Evolutionary conservation across 768 basidiomycete species (phyloP).

Genomic region (Cytidiella melzeri): DNA sequence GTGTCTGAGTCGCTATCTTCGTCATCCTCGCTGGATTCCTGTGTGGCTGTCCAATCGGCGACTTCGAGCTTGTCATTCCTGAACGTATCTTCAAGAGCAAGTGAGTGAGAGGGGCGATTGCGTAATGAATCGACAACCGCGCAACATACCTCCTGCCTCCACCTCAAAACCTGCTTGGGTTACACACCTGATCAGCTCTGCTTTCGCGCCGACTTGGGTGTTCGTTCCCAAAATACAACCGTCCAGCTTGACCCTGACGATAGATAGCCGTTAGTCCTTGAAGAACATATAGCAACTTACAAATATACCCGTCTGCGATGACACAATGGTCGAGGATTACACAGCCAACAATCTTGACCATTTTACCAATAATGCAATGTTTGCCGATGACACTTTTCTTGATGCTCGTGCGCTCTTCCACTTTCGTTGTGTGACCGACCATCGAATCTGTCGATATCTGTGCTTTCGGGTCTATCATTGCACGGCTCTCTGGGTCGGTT

Average conservation of each 20-base stretch:
- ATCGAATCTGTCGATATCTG: constrained; percentile 81
- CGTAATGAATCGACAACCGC: background rate
- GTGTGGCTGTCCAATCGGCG: constrained; percentile 45
- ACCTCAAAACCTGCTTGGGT: constrained; percentile 79
- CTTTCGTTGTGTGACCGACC: constrained; percentile 75
- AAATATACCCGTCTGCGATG: constrained; percentile 74
- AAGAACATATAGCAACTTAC: constrained; percentile 1
- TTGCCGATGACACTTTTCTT: constrained; percentile 54
- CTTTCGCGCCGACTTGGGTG: constrained; percentile 65
- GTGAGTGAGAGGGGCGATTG: background rate
- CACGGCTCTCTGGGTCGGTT: constrained; percentile 53
- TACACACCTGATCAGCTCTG: constrained; percentile 60
- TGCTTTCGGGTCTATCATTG: constrained; percentile 72
- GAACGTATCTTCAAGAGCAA: constrained; percentile 36
- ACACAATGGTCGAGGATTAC: constrained; percentile 87
- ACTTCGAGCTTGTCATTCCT: constrained; percentile 53
- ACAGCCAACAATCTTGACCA: constrained; percentile 78
- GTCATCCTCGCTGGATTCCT: constrained; percentile 23
- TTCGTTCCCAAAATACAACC: constrained; percentile 70
- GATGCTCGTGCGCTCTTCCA: constrained; percentile 74
- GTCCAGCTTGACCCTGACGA: constrained; percentile 68
- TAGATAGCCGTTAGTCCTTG: background rate
- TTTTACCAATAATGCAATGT: constrained; percentile 47
- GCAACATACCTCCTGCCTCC: constrained; percentile 45
- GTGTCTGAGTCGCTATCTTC: constrained; percentile 21